phyloP scores from a whole-genome alignment of 768 basidiomycete genomes.

The Termitomyces sp. region DNA sequence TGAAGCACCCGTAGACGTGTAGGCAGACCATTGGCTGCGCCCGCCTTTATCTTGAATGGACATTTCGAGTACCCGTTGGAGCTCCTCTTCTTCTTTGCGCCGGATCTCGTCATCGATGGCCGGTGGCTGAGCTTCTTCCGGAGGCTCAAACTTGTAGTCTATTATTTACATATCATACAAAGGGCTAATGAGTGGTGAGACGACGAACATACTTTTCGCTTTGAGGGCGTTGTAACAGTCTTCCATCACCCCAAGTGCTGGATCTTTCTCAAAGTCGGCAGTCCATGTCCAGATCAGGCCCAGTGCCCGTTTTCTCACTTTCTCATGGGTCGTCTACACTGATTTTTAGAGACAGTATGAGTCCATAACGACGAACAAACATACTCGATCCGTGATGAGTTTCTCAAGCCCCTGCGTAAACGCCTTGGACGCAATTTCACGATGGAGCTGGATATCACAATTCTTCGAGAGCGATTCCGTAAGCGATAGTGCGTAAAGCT shows the following conservation, averaged over 20 bases:
- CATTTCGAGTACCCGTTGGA: conserved; percentile 89
- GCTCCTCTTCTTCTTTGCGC: conserved; percentile 89
- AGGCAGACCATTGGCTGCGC: conserved; percentile 49
- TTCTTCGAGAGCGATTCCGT: conserved; percentile 92
- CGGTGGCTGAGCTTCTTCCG: conserved; percentile 62
- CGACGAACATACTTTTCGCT: conserved; percentile 61
- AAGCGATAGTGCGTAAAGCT: conserved; percentile 87
- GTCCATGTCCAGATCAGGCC: conserved; percentile 79
- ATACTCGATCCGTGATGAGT: conserved; percentile 83
- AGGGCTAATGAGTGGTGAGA: background rate
- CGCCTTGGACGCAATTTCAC: conserved; percentile 84
- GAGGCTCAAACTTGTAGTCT: conserved; percentile 73
- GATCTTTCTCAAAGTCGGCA: conserved; percentile 75
- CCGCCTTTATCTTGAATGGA: conserved; percentile 93
- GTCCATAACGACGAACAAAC: conserved; percentile 15
- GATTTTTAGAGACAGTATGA: background rate
- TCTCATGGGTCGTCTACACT: conserved; percentile 81
- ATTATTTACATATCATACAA: background rate
- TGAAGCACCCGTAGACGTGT: conserved; percentile 28
- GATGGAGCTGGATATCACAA: conserved; percentile 73
- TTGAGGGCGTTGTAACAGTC: conserved; percentile 82
- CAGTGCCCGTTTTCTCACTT: conserved; percentile 77
- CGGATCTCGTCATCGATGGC: conserved; percentile 76
- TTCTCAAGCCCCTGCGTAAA: conserved; percentile 90
- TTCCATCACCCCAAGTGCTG: conserved; percentile 84